Evolutionary conservation across 371 early-diverging fungal species (phyloP), one percentile per base, ranked within the genome.

Genomic region (Apophysomyces variabilis): DNA sequence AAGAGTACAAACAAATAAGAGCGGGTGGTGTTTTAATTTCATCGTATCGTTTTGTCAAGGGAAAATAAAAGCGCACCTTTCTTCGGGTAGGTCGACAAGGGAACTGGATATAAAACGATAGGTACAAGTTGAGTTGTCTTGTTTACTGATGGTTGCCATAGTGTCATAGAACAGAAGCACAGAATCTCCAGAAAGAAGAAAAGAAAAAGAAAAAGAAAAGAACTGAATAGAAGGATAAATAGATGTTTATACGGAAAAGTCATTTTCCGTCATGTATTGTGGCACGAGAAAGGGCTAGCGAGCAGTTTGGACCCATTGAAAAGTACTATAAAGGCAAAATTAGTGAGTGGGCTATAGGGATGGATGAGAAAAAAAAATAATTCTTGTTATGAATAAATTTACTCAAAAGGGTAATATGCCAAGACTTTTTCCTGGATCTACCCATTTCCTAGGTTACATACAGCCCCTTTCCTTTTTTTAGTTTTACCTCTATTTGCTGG

Each of bases 71-170:
- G 32, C 32, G 41, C 41, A 80, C 78, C 72, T 74, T 71, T 69
- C 58, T 44, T 68, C 59, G 4, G 76, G 66, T 39, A 78, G 74
- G 44, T 73, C 69, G 38, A 61, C 63, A 26, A 78, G 66, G 0
- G 78, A 78, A 26, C 77, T 79, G 38, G 77, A 66, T 18, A 81
- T 71, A 59, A 81, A 81, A 39, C 82, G 75, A 62, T 81, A 81
- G 37, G 78, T 78, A 54, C 82, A 81, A 18, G 66, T 58, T 32
- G 58, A 65, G 37, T 38, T 61, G 44, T 64, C 61, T 41, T 50
- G 54, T 50, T 50, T 50, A 50, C 21, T 50, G 21, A 21, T 50
- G 16, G 54, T 50, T 18, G 54, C 54, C 54, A 50, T 50, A 35
- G 54, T 47, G 14, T 54, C n/a, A 36, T 21, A 12, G 38, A 21